Conservation (phyloP, 192 early-diverging fungal species). For the Entophlyctis helioformis region DNA sequence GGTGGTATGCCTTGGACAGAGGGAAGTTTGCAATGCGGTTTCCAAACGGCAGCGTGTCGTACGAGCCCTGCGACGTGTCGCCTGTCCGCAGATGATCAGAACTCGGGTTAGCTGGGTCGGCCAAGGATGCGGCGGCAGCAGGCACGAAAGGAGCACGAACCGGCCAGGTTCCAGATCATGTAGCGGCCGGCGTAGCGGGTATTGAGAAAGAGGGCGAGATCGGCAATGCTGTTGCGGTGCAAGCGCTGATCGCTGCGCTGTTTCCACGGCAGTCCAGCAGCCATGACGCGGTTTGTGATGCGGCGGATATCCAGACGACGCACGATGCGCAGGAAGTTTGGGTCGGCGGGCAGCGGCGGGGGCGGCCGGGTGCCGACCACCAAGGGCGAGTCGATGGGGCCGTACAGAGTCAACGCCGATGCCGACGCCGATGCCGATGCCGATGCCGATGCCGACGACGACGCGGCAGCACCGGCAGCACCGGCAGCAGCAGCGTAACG, state of each 20-base stretch:
- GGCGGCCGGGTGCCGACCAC: neutral
- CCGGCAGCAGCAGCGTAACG: too few relatives aligned
- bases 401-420: too few relatives aligned
- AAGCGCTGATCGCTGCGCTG: slow-evolving; percentile 8
- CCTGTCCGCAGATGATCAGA: slow-evolving; percentile 5
- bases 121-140: neutral
- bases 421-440: too few relatives aligned
- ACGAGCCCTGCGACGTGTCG: slow-evolving; percentile 33
- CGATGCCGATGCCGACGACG: too few relatives aligned
- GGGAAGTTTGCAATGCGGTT: slow-evolving; percentile 35
- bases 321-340: slow-evolving; percentile 6
- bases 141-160: slow-evolving; percentile 3
- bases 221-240: slow-evolving; percentile 31
- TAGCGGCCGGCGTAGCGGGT: slow-evolving; percentile 29
- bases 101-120: too few relatives aligned
- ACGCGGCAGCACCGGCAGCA: too few relatives aligned
- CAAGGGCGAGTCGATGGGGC: neutral
- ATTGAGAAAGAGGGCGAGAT: slow-evolving; percentile 37
- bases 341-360: slow-evolving; percentile 6
- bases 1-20: slow-evolving; percentile 35
- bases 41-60: slow-evolving; percentile 29
- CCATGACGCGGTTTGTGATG: slow-evolving; percentile 37
- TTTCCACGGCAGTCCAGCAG: slow-evolving; percentile 26
- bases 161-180: slow-evolving; percentile 46
- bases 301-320: slow-evolving; percentile 28